Evolutionary conservation across 441 rosid species (phyloP), one percentile per base, ranked within the genome.

Genomic region (Dalechampia spathulata): DNA sequence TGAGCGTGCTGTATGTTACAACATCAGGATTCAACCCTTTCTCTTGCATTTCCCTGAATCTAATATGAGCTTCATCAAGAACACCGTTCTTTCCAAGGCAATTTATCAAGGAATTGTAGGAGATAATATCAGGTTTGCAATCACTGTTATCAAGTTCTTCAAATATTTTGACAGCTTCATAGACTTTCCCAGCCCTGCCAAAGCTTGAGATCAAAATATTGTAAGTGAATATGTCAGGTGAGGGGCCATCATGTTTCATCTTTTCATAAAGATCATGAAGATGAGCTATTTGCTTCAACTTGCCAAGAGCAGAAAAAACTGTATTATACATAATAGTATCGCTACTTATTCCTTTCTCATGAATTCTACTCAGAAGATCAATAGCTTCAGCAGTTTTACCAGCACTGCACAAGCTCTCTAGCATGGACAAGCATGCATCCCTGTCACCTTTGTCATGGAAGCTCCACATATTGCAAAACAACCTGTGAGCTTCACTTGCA

Each of bases 391-490:
- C 50, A 26, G 87, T 89, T 70, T 87, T 92, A 47, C 89, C 92
- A 1, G 84, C 81, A 61, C 55, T 72, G 49, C 96, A 89, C 39
- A 89, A 72, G 67, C 80, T 85, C 67, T 86, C 97, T 40, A 92
- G 51, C 87, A 89, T 79, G n/a, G 96, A 78, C 60, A 74, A 48
- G 55, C 66, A 85, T 17, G 87, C 90, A 52, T 77, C 82, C 72
- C 76, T 76, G 60, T 92, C 96, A 32, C 97, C 96, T 65, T 64
- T 73, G 50, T 86, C 96, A 58, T 85, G 88, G 64, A 75, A 76
- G 71, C 59, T 81, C 99, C 99, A 93, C 95, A 92, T 83, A 72
- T 78, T 83, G 73, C 97, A 83, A 71, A 92, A 92, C 12, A 89
- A 57, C 69, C 92, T 60, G 57, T 92, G 99, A 50, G 90, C 96